Conservation (phyloP, 164 flowering plant species). For the Vitis riparia region DNA sequence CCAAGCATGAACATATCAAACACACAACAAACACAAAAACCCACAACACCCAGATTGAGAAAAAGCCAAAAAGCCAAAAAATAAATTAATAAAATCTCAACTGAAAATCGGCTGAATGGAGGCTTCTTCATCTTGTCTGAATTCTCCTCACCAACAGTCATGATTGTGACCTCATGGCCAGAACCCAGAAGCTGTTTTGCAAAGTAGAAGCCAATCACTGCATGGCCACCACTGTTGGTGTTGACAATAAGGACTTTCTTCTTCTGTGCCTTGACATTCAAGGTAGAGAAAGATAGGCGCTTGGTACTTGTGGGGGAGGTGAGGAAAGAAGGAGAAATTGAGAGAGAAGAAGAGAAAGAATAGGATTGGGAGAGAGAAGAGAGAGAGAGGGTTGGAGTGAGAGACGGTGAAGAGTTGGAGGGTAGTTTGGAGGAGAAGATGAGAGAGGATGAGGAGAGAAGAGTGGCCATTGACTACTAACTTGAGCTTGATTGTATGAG, state of each 20-base stretch:
- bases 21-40: neutral
- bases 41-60: neutral
- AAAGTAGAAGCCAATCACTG: slow-evolving; percentile 89
- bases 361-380: slow-evolving; percentile 27
- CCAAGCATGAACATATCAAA: neutral
- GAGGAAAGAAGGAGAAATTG: slow-evolving; percentile 34
- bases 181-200: slow-evolving; percentile 86
- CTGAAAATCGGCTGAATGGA: slow-evolving; percentile 89
- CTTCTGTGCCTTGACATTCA: slow-evolving; percentile 57
- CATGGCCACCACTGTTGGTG: slow-evolving; percentile 93
- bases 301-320: slow-evolving; percentile 16
- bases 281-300: slow-evolving; percentile 26
- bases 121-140: slow-evolving; percentile 99
- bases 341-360: slow-evolving; percentile 35
- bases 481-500: slow-evolving; percentile 18
- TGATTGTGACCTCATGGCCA: slow-evolving; percentile 83
- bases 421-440: slow-evolving; percentile 31
- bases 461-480: slow-evolving; percentile 46
- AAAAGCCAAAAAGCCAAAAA: neutral
- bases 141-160: slow-evolving; percentile 85
- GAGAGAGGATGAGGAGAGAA: slow-evolving; percentile 46
- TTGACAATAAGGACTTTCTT: slow-evolving; percentile 89
- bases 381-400: slow-evolving; percentile 27
- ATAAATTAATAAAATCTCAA: slow-evolving; percentile 19
- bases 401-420: slow-evolving; percentile 26